Conservation (phyloP, 371 early-diverging fungal species). For the Zopfochytrium polystomum region DNA sequence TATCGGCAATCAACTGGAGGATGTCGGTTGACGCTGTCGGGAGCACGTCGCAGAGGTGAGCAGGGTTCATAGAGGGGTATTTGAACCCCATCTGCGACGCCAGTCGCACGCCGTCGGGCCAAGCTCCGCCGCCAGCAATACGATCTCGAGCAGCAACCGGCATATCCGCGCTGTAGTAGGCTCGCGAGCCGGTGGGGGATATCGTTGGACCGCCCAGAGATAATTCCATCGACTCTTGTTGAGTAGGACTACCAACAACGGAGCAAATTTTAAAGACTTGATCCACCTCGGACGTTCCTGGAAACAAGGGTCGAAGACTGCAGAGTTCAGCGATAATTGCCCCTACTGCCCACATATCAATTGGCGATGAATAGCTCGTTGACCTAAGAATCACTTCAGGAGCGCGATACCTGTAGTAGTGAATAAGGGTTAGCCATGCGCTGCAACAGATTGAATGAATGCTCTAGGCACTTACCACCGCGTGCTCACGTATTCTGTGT, state of each 20-base stretch:
- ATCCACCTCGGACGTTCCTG: slow-evolving; percentile 88
- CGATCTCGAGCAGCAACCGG: not conserved
- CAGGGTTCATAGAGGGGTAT: slow-evolving; percentile 55
- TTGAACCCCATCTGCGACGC: slow-evolving; percentile 64
- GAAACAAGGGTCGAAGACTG: slow-evolving; percentile 83
- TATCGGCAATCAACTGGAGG: slow-evolving; percentile 70
- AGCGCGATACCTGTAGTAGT: slow-evolving; percentile 96
- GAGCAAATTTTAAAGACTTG: slow-evolving; percentile 66
- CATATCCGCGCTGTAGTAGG: not conserved
- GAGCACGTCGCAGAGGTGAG: slow-evolving; percentile 56
- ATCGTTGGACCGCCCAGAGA: not conserved
- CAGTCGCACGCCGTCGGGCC: slow-evolving; percentile 65
- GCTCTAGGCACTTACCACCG: slow-evolving; percentile 65
- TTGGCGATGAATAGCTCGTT: slow-evolving; percentile 82
- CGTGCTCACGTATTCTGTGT: slow-evolving; percentile 91
- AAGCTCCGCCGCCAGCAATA: slow-evolving; percentile 57
- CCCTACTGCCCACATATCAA: slow-evolving; percentile 98
- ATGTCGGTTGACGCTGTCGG: slow-evolving; percentile 62
- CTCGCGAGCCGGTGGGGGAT: not conserved
- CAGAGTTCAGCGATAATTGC: slow-evolving; percentile 88
- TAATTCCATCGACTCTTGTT: slow-evolving; percentile 2
- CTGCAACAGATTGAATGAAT: not conserved
- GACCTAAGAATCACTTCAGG: slow-evolving; percentile 93
- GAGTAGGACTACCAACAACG: slow-evolving; percentile 42
- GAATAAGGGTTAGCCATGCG: too few relatives aligned